Percentiles rank a stretch among this genome's conserved stretches.
Evolutionary conservation across 2,329 filamentous ascomycete genomes (phyloP).

Genomic region (Rhexocercosporidium sp.): DNA sequence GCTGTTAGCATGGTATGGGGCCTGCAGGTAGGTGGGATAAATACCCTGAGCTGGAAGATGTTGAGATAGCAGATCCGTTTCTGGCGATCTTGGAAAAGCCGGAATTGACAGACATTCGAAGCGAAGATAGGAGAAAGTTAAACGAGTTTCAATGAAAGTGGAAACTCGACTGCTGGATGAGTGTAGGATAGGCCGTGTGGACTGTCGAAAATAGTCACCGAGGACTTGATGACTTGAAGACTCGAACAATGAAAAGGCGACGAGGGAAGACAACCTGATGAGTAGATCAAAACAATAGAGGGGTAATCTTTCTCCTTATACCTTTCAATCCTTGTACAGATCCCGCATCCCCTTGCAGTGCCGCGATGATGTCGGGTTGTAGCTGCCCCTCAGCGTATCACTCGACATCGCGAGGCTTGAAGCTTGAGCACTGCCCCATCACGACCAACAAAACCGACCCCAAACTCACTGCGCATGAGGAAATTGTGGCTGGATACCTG

Average conservation of each 20-base stretch:
- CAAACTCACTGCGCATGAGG: conserved; percentile 1
- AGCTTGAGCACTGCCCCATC: conserved; percentile 1
- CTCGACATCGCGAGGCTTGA: not conserved
- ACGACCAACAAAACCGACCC: not conserved
- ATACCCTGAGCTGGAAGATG: conserved; percentile 24
- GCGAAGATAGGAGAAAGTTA: not conserved
- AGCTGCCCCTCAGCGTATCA: conserved; percentile 4
- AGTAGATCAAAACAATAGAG: not conserved
- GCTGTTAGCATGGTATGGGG: conserved; percentile 6
- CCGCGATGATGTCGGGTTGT: not conserved
- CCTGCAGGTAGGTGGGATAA: not conserved
- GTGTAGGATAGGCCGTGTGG: not conserved
- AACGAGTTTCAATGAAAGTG: not conserved
- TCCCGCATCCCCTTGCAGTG: not conserved
- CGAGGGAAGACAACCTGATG: not conserved
- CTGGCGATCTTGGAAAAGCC: conserved; percentile 2
- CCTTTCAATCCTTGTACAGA: not conserved
- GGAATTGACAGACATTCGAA: not conserved
- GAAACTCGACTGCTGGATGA: not conserved
- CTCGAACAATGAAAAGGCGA: not conserved
- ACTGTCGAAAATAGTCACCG: no score
- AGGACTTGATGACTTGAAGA: not conserved
- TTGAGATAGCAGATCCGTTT: conserved; percentile 18
- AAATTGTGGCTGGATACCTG: not conserved
- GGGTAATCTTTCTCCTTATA: conserved; percentile 1